phyloP scores from a whole-genome alignment of 345 rosid genomes.

The Gossypium bickii region DNA sequence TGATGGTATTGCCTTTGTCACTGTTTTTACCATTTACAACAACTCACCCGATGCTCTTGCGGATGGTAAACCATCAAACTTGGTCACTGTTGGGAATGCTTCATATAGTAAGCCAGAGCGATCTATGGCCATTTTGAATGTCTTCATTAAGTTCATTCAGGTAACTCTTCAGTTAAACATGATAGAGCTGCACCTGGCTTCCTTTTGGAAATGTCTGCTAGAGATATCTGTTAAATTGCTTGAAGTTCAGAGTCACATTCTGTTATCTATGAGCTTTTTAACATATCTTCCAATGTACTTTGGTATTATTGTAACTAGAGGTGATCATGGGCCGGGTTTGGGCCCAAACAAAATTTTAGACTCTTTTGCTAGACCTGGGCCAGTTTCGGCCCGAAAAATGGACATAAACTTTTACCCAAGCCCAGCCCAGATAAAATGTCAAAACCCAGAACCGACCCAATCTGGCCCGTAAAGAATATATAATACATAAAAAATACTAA shows the following conservation, averaged over 20 bases:
- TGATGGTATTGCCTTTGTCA: slow-evolving; percentile 53
- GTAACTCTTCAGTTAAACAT: slow-evolving; percentile 26
- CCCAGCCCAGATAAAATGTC: too few species aligned
- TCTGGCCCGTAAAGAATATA: too few species aligned
- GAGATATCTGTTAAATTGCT: background rate
- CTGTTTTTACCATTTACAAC: slow-evolving; percentile 71
- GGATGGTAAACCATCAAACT: slow-evolving; percentile 36
- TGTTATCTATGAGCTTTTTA: background rate
- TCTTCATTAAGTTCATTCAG: slow-evolving; percentile 68
- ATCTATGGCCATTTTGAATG: slow-evolving; percentile 64
- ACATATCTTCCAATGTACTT: background rate
- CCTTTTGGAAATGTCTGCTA: background rate
- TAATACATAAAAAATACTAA: too few species aligned
- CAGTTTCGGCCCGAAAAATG: too few species aligned
- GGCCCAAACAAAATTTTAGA: too few species aligned
- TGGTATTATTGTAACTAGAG: background rate
- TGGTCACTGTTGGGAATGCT: slow-evolving; percentile 67
- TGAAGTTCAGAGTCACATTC: background rate
- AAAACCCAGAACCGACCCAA: too few species aligned
- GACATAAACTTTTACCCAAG: too few species aligned
- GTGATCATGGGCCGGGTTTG: too few species aligned
- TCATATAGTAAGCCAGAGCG: slow-evolving; percentile 64
- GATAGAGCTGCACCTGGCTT: background rate
- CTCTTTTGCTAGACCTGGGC: too few species aligned
- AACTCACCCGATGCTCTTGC: slow-evolving; percentile 28